A percentile compares a stretch with the other conserved stretches of the same genome.
Conservation (phyloP, 495 filamentous ascomycete genomes). For the Patellaria atrata region DNA sequence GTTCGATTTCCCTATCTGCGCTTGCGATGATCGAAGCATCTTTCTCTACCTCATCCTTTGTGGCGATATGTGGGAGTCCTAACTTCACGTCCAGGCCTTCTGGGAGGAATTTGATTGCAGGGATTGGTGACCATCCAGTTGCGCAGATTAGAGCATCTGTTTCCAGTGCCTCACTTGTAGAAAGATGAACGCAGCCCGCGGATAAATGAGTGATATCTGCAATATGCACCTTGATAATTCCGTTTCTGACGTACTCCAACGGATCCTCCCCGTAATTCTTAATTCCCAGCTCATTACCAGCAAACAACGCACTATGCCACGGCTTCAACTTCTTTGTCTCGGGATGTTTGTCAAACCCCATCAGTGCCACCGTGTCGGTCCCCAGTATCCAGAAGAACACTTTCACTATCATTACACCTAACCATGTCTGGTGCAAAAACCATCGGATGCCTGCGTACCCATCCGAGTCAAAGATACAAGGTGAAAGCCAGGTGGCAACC, state of each 20-base stretch:
- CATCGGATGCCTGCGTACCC: conserved; percentile 31
- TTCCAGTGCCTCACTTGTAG: conserved; percentile 37
- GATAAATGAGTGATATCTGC: conserved; percentile 43
- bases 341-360: conserved; percentile 44
- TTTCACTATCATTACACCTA: conserved; percentile 55
- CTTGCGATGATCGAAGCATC: conserved; percentile 9
- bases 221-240: conserved; percentile 45
- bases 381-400: conserved; percentile 51
- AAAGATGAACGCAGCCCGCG: conserved; percentile 38
- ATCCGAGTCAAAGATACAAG: conserved; percentile 46
- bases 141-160: conserved; percentile 52
- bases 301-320: conserved; percentile 41
- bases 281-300: conserved; percentile 13
- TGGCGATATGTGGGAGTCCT: too few species aligned
- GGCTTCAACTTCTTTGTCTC: conserved; percentile 51
- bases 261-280: conserved; percentile 13
- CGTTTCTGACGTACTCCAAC: conserved; percentile 25
- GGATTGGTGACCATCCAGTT: conserved; percentile 31
- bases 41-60: too few species aligned
- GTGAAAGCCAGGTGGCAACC: conserved; percentile 50
- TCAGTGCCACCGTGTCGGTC: conserved; percentile 43
- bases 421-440: conserved; percentile 50
- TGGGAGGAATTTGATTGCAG: conserved; percentile 49
- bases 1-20: conserved; percentile 54
- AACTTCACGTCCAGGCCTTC: too few species aligned